phyloP scores from a whole-genome alignment of 2,329 filamentous ascomycete species.

The Rhytidhysteron rufulum region DNA sequence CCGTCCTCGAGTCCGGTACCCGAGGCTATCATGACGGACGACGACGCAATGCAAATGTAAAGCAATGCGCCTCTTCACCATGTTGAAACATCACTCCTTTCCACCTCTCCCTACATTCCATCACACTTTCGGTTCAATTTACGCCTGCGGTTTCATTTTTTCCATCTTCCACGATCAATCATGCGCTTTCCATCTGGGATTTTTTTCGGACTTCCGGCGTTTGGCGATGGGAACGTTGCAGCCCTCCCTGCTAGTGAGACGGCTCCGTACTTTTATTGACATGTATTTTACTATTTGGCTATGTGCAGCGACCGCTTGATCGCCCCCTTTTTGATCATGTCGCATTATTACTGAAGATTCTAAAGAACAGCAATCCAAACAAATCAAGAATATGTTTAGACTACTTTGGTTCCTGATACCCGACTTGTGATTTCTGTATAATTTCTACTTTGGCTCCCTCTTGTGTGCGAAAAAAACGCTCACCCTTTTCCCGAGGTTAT shows the following conservation, averaged over 20 bases:
- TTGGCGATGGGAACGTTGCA: conserved; percentile 26
- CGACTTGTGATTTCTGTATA: too few relatives aligned
- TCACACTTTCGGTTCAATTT: conserved; percentile 16
- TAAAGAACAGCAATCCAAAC: too few relatives aligned
- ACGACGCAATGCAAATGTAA: conserved; percentile 35
- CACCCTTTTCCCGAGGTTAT: too few relatives aligned
- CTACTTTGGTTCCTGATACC: too few relatives aligned
- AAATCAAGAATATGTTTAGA: too few relatives aligned
- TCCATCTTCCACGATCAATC: too few relatives aligned
- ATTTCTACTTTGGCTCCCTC: too few relatives aligned
- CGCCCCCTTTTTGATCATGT: conserved; percentile 18
- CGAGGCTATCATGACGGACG: conserved; percentile 18
- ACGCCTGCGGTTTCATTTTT: conserved; percentile 15
- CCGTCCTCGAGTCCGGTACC: conserved; percentile 23
- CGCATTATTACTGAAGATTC: too few relatives aligned
- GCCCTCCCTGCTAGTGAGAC: too few relatives aligned
- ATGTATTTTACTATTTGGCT: conserved; percentile 28
- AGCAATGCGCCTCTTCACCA: not conserved
- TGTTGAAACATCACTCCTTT: not conserved
- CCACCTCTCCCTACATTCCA: conserved; percentile 12
- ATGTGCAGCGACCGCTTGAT: conserved; percentile 31
- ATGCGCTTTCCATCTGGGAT: conserved; percentile 17
- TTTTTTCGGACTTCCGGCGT: conserved; percentile 27
- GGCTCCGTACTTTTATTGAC: conserved; percentile 17
- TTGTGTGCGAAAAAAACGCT: too few relatives aligned